Evolutionary conservation across 345 rosid genomes (phyloP), one percentile per base, ranked within the genome.

Genomic region (Streptanthus diversifolius): DNA sequence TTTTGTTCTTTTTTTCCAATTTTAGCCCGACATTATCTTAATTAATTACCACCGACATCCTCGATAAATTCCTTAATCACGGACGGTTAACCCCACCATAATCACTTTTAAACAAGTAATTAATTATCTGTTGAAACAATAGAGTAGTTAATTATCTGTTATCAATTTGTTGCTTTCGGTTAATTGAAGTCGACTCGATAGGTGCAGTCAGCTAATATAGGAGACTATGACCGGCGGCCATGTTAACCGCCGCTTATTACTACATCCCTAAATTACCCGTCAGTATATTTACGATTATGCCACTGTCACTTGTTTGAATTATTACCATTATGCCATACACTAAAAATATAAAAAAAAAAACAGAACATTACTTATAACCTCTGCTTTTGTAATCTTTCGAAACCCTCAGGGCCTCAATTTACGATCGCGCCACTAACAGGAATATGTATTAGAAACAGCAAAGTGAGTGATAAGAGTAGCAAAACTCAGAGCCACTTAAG

Each of bases 211-310:
- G 59, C 59, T 29, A 54, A 15, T 56, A 9, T 56, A 62, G 35
- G 27, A 44, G 37, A 71, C 69, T 37, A 51, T 39, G 43, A 49
- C 75, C 75, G 60, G 60, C 75, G 60, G 60, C 58, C 74, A 45
- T 0, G 15, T 9, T 35, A 29, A 3, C 44, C 55, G 24, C 12
- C 44, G 17, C n/a, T 8, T 3, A 17, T n/a, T 29, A 9, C n/a
- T 17, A 61, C 48, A 36, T 61, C 48, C 52, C 49, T 49, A 60
- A 37, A 39, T 9, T 27, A 49, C 33, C 68, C 68, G 9, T 8
- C 7, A 22, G 40, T 19, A 0, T 63, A 63, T 41, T 27, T 30
- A 63, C 70, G 62, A 24, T 40, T 14, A 14, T 40, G 44, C 76
- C 76, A 63, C 19, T 63, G 7, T 22, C 52, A 25, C 35, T 30